Base-by-base conservation (phyloP, 306 rosid genomes). In the Rubus idaeus region DNA sequence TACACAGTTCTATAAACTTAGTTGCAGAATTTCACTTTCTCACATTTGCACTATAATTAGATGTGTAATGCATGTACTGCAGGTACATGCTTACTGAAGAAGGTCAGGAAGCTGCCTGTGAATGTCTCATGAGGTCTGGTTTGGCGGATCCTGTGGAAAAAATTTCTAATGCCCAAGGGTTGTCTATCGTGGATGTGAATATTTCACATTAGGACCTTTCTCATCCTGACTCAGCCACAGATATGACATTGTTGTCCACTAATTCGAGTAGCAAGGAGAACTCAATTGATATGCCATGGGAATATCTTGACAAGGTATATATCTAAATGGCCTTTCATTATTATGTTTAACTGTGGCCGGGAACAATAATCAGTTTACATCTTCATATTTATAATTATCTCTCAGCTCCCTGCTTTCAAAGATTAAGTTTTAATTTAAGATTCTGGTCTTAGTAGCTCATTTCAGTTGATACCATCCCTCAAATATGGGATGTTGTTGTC, bases 41-140 rank as follows among this genome's bases (percentile, higher is more conserved):
- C 52, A 11, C 17, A 47, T 10, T 47, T 47, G 52, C 13, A 47
- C 16, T 47, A 11, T 47, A 11, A 11, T 47, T 47, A 3, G 16
- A 47, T 47, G 3, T 47, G 52, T 62, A 51, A 81, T 55, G 53
- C 68, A 26, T 53, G 58, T 30, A 39, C 79, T 82, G 74, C 75
- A 94, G 98, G 89, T 94, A 90, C 90, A 94, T 94, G 98, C 86
- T 92, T 70, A 94, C 96, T 21, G 81, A 81, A 85, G 98, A 94
- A 86, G 98, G 98, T 71, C 81, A 92, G 80, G 95, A 89, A 80
- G 91, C 89, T 51, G 98, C 97, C 53, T 30, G 78, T 53, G 98
- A 94, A 63, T 92, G 97, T 86, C 93, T 90, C 18, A 40, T 53
- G 86, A 89, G 98, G 78, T 94, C 98, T 83, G 96, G 98, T 80